These are phyloP conservation scores for Lachnellula occidentalis DNA, from an alignment of 2,329 filamentous ascomycete species.

Conservation along the genomic window DNA sequence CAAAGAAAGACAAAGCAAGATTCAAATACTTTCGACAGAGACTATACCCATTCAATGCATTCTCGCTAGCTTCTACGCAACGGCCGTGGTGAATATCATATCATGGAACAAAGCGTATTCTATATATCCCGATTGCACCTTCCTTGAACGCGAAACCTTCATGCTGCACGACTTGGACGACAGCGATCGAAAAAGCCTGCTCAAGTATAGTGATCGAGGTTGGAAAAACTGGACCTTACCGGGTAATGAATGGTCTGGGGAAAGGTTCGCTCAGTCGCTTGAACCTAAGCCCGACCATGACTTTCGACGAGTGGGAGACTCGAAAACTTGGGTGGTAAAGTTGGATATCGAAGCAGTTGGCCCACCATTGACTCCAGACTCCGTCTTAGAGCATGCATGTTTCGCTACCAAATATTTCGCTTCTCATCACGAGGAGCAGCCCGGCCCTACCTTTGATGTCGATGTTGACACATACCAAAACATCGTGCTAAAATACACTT, in stretches of 20 bases:
- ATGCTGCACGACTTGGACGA: neutral
- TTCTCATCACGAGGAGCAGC: too few species aligned
- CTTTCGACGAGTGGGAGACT: neutral
- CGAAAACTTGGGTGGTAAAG: neutral
- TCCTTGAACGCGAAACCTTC: constrained; percentile 2
- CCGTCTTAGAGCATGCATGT: neutral
- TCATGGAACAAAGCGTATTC: constrained; percentile 10
- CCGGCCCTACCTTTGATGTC: neutral
- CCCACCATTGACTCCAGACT: constrained; percentile 1
- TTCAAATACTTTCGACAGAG: neutral
- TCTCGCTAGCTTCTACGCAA: constrained; percentile 2
- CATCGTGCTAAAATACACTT: neutral
- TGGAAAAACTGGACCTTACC: neutral
- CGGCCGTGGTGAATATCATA: constrained; percentile 5
- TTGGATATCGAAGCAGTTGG: constrained; percentile 1
- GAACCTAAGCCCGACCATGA: too few species aligned
- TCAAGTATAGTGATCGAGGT: neutral
- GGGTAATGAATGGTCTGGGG: too few species aligned
- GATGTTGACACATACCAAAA: neutral
- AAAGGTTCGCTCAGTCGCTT: too few species aligned
- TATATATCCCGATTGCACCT: constrained; percentile 3
- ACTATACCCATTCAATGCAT: neutral
- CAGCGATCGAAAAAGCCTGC: neutral
- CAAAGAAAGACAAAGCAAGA: neutral
- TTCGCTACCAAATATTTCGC: neutral